Percentiles rank a stretch among this genome's conserved stretches.
These are phyloP conservation scores for Coniochaeta sp. DNA, from an alignment of 2,329 filamentous ascomycete genomes.

Conservation along the genomic window DNA sequence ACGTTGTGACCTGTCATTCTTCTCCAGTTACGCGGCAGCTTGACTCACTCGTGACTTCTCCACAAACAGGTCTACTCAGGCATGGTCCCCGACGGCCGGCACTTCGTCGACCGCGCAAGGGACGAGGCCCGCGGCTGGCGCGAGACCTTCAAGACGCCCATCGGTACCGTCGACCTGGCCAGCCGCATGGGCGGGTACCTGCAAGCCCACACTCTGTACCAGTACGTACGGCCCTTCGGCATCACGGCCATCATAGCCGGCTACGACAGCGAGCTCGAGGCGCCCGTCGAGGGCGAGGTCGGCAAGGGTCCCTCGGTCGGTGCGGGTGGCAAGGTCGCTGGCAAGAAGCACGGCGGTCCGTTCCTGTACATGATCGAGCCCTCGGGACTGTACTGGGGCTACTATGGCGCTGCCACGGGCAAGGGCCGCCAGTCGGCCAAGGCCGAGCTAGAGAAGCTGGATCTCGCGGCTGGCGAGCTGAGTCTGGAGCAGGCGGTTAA, in stretches of 20 bases:
- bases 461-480: conserved; percentile 68
- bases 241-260: conserved; percentile 92
- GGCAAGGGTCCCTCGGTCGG: conserved; percentile 72
- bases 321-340: conserved; percentile 71
- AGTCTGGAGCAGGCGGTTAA: conserved; percentile 84
- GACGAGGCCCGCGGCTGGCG: conserved; percentile 92
- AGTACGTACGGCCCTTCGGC: conserved; percentile 91
- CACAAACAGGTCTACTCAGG: conserved; percentile 74
- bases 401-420: conserved; percentile 95
- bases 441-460: conserved; percentile 96
- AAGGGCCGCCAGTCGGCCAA: conserved; percentile 97
- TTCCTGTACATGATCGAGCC: conserved; percentile 99
- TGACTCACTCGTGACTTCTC: neutral
- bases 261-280: conserved; percentile 82
- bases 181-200: conserved; percentile 92
- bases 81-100: conserved; percentile 87
- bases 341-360: conserved; percentile 76
- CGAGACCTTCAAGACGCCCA: conserved; percentile 88
- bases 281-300: conserved; percentile 84
- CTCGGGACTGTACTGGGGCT: conserved; percentile 95
- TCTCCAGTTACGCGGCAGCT: neutral
- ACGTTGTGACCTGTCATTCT: conserved; percentile 27
- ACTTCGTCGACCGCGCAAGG: conserved; percentile 89
- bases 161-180: conserved; percentile 80
- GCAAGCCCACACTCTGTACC: conserved; percentile 96